Conservation (phyloP, 106 monocot genomes). For the Iris macrosiphon region DNA sequence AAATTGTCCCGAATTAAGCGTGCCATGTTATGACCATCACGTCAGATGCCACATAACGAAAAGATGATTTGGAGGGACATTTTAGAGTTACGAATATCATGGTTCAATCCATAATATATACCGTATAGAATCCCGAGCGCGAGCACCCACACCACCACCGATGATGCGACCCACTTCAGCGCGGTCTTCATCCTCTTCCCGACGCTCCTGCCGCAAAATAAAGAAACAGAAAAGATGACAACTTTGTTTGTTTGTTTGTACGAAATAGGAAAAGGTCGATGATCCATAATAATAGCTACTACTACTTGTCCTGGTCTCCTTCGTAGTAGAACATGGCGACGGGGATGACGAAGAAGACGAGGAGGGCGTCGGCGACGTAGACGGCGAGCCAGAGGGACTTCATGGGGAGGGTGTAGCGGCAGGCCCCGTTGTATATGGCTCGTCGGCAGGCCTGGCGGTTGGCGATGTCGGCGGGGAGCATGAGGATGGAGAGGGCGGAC, state of each 20-base stretch:
- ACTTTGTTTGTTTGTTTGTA: too few relatives aligned
- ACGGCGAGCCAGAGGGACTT: slow-evolving; percentile 72
- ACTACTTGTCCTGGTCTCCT: slow-evolving; percentile 90
- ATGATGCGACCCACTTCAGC: slow-evolving; percentile 37
- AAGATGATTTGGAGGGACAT: too few relatives aligned
- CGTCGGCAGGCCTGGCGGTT: slow-evolving; percentile 61
- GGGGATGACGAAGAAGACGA: slow-evolving; percentile 72
- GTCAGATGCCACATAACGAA: too few relatives aligned
- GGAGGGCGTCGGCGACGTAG: slow-evolving; percentile 62
- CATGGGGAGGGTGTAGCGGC: slow-evolving; percentile 66
- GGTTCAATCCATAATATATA: too few relatives aligned
- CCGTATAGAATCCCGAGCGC: slow-evolving; percentile 66
- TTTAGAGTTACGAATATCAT: too few relatives aligned
- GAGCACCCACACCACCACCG: slow-evolving; percentile 53
- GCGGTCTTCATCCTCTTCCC: slow-evolving; percentile 55
- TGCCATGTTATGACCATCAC: too few relatives aligned
- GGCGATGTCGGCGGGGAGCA: slow-evolving; percentile 83
- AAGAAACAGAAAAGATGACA: not conserved
- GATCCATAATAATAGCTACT: too few relatives aligned
- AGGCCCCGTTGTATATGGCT: slow-evolving; percentile 75
- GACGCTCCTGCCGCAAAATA: slow-evolving; percentile 41
- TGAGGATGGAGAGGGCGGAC: slow-evolving; percentile 71
- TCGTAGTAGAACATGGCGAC: slow-evolving; percentile 89
- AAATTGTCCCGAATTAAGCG: too few relatives aligned
- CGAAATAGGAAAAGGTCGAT: not conserved